These are phyloP conservation scores for Penicillium fuscoglaucum DNA, from an alignment of 2,329 filamentous ascomycete species.

Conservation along the genomic window DNA sequence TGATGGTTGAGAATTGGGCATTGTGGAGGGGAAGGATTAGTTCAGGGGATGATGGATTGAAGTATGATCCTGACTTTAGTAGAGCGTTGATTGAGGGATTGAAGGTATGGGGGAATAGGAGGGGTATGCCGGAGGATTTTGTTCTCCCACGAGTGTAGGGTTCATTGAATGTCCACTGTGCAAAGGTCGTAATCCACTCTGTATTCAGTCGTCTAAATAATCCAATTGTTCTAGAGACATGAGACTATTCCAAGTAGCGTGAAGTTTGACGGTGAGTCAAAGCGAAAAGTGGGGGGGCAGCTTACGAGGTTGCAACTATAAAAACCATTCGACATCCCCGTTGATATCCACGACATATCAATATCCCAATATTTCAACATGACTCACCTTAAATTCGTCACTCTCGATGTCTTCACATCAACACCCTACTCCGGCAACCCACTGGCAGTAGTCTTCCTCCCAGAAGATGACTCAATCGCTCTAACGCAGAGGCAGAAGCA, in stretches of 20 bases:
- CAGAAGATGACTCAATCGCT: constrained; percentile 30
- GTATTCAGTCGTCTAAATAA: not conserved
- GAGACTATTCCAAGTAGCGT: not conserved
- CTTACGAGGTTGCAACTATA: not conserved
- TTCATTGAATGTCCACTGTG: not conserved
- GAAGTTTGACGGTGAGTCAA: not conserved
- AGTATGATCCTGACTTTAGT: constrained; percentile 24
- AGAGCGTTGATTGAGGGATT: constrained; percentile 20
- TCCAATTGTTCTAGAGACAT: not conserved
- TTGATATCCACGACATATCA: not conserved
- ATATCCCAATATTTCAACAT: constrained; percentile 15
- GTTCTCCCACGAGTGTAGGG: not conserved
- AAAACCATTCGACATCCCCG: not conserved
- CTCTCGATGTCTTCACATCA: constrained; percentile 47
- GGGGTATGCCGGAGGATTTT: constrained; percentile 19
- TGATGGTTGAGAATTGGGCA: constrained; percentile 46
- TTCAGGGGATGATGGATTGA: constrained; percentile 18
- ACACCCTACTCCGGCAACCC: constrained; percentile 53
- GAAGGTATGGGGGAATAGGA: constrained; percentile 21
- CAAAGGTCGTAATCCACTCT: too few relatives aligned
- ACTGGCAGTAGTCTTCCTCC: constrained; percentile 55
- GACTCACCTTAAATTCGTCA: constrained; percentile 35
- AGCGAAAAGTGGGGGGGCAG: not conserved
- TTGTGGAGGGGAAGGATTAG: constrained; percentile 42
- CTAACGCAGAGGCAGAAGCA: constrained; percentile 54